A percentile compares a stretch with the other conserved stretches of the same genome.
phyloP scores from a whole-genome alignment of 768 basidiomycete genomes.

The Erythrobasidium yunnanense region DNA sequence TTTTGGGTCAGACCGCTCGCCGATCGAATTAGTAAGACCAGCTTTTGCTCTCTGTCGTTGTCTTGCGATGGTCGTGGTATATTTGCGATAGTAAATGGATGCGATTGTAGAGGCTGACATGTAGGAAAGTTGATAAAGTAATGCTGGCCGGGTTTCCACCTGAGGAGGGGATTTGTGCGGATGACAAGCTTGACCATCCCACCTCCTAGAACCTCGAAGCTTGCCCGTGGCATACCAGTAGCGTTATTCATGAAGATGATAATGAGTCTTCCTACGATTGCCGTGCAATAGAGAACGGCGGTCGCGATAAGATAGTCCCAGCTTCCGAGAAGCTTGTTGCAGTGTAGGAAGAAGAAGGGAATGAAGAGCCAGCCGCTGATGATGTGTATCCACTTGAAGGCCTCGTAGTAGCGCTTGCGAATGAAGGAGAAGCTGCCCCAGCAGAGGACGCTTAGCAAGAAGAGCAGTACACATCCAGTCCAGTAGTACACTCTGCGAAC shows the following conservation, averaged over 20 bases:
- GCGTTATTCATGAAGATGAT: constrained; percentile 36
- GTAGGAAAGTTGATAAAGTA: constrained; percentile 38
- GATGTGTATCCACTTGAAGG: constrained; percentile 36
- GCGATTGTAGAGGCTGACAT: constrained; percentile 33
- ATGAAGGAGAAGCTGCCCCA: constrained; percentile 31
- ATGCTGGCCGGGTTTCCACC: constrained; percentile 38
- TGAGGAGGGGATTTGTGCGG: constrained; percentile 7
- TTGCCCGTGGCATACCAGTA: constrained; percentile 27
- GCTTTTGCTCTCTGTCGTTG: constrained; percentile 22
- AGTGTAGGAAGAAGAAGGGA: constrained; percentile 39
- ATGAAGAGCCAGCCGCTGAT: constrained; percentile 36
- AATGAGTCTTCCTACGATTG: constrained; percentile 35
- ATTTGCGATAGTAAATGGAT: constrained; percentile 38
- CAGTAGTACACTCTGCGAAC: constrained; percentile 38
- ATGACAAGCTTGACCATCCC: constrained; percentile 33
- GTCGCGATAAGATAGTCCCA: constrained; percentile 38
- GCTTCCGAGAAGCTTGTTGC: constrained; percentile 31
- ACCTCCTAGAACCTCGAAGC: constrained; percentile 31
- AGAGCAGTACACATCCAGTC: constrained; percentile 31
- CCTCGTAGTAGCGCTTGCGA: constrained; percentile 32
- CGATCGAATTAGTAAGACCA: constrained; percentile 23
- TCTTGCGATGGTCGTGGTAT: constrained; percentile 16
- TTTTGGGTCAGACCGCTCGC: constrained; percentile 2
- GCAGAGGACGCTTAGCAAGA: constrained; percentile 34
- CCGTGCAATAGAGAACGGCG: constrained; percentile 30